phyloP scores from a whole-genome alignment of 495 filamentous ascomycete species.

The Hyphodiscus hymeniophilus region DNA sequence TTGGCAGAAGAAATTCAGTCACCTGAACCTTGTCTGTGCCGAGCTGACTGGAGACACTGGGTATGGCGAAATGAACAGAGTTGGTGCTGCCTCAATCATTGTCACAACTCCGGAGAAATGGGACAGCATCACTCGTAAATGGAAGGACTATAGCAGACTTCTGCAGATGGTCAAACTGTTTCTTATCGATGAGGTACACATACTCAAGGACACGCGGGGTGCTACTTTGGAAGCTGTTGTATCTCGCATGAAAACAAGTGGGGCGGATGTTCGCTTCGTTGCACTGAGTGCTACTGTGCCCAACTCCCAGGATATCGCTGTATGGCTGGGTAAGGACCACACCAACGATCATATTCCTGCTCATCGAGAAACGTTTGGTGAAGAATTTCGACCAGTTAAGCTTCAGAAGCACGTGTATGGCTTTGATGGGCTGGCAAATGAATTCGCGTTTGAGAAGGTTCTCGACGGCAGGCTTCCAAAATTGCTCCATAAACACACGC shows the following conservation, averaged over 20 bases:
- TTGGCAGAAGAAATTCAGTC: slow-evolving; percentile 78
- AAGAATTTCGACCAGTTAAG: slow-evolving; percentile 83
- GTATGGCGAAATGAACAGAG: slow-evolving; percentile 57
- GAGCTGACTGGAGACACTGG: slow-evolving; percentile 93
- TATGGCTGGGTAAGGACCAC: slow-evolving; percentile 79
- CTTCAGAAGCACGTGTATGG: slow-evolving; percentile 84
- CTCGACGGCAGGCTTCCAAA: slow-evolving; percentile 67
- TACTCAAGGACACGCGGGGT: slow-evolving; percentile 81
- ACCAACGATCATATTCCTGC: slow-evolving; percentile 62
- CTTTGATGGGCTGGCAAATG: slow-evolving; percentile 56
- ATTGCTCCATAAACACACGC: slow-evolving; percentile 68
- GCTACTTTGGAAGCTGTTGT: slow-evolving; percentile 94
- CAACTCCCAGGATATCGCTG: slow-evolving; percentile 83
- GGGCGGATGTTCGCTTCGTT: slow-evolving; percentile 79
- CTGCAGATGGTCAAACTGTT: slow-evolving; percentile 85
- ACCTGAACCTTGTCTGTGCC: slow-evolving; percentile 66
- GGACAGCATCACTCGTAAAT: slow-evolving; percentile 95
- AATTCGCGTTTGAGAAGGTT: slow-evolving; percentile 79
- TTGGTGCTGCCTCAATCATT: slow-evolving; percentile 81
- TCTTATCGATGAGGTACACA: slow-evolving; percentile 94
- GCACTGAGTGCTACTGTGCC: slow-evolving; percentile 91
- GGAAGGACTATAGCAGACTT: slow-evolving; percentile 81
- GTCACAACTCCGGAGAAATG: slow-evolving; percentile 98
- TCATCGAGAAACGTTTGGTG: slow-evolving; percentile 70
- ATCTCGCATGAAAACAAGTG: slow-evolving; percentile 91